These are phyloP conservation scores for Melaleuca alternifolia DNA, from an alignment of 345 rosid species.

Conservation along the genomic window DNA sequence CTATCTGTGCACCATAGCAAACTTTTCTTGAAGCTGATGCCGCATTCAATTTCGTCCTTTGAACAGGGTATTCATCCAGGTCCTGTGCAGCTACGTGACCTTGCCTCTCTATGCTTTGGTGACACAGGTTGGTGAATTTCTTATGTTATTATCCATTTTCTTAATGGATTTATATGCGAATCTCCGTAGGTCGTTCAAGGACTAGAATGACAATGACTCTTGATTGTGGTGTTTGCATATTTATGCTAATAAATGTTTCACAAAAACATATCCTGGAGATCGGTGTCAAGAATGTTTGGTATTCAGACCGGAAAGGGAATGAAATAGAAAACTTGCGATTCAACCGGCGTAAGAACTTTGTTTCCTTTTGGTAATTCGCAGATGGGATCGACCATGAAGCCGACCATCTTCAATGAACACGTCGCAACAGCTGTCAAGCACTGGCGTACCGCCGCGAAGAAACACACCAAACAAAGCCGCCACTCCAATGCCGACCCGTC, in stretches of 20 bases:
- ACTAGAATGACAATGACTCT: not conserved
- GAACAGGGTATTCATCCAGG: constrained; percentile 28
- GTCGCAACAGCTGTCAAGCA: constrained; percentile 60
- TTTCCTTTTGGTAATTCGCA: constrained; percentile 7
- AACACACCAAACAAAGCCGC: constrained; percentile 48
- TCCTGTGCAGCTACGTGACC: constrained; percentile 47
- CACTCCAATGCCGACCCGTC: constrained; percentile 30
- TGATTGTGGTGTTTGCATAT: not conserved
- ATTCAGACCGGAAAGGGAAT: not conserved
- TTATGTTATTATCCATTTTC: not conserved
- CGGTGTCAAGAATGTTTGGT: not conserved
- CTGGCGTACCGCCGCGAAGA: constrained; percentile 66
- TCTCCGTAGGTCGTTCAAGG: not conserved
- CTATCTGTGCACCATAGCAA: not conserved
- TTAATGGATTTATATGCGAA: not conserved
- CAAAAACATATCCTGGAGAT: not conserved
- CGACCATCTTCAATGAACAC: constrained; percentile 68
- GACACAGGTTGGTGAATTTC: constrained; percentile 24
- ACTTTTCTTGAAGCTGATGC: not conserved
- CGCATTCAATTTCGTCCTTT: not conserved
- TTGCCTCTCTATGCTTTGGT: constrained; percentile 46
- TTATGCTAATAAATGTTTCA: too few species aligned
- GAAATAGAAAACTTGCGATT: not conserved
- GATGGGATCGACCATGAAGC: constrained; percentile 91
- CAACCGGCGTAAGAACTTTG: not conserved